Base-by-base conservation (phyloP, 257 asterid genomes). In the Mentha longifolia region DNA sequence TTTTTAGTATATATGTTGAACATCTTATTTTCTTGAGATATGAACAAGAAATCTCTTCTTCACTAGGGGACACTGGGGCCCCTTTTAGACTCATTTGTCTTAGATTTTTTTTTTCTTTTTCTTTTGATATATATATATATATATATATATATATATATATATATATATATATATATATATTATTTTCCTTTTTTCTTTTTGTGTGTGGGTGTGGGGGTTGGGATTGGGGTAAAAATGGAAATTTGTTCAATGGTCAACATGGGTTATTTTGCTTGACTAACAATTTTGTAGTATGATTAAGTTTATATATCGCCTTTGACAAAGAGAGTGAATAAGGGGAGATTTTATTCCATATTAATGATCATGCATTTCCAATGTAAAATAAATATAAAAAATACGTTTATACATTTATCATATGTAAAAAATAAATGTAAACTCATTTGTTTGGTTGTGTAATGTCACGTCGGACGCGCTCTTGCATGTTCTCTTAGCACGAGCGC, bases 41-140 rank as follows among this genome's bases (percentile, higher is more conserved):
- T 17, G 49, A 43, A 54, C 56, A 71, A 45, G 55, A 52, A 64
- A 30, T 10, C 55, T 65, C 77, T 42, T 19, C 50, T 65, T 65
- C 72, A 60, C 25, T 55, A 63, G 78, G 76, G 47, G 78, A 71
- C 77, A 70, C 4, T 9, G 56, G 72, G 77, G 11, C 54, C 51
- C 59, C n/a, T 7, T 16, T 46, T 57, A 7, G 5, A 33, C 20
- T 28, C n/a, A 55, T 39, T 59, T 20, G 65, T 50, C 45, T 9
- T 0, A 6, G 1, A 13, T 3, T 45, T 47, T 46, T n/a, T n/a
- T n/a, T n/a, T n/a, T n/a, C 0, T 45, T 47, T 47, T 0, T 5
- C 3, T 47, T 47, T 47, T 6, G 8, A 6, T 19, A 22, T 22
- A 22, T 22, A 22, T 22, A 22, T n/a, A n/a, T n/a, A n/a, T n/a